A percentile compares a stretch with the other conserved stretches of the same genome.
Evolutionary conservation across 805 yeast species (phyloP).

Genomic region (Metschnikowia koreensis): DNA sequence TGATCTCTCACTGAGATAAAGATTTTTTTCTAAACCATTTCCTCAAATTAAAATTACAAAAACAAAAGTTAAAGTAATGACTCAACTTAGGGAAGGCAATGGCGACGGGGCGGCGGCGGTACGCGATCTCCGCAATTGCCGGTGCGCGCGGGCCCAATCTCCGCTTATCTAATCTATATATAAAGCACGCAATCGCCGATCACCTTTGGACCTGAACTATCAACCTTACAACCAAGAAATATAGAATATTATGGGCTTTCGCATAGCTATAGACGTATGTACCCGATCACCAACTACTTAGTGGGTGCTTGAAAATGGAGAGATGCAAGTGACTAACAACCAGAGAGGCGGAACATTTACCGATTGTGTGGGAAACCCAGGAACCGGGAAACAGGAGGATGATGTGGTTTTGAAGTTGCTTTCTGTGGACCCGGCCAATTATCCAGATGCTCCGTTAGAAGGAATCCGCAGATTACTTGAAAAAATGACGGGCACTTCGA

Average conservation of each 20-base stretch:
- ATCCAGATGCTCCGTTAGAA: slow-evolving; percentile 21
- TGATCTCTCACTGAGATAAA: too few relatives aligned
- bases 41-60: too few relatives aligned
- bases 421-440: slow-evolving; percentile 20
- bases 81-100: too few relatives aligned
- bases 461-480: slow-evolving; percentile 19
- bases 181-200: not conserved
- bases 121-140: not conserved
- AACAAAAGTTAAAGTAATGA: too few relatives aligned
- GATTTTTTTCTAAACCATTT: too few relatives aligned
- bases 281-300: too few relatives aligned
- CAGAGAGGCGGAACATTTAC: slow-evolving; percentile 23
- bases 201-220: not conserved
- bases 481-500: slow-evolving; percentile 10
- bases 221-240: not conserved
- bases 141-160: not conserved
- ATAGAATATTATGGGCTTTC: slow-evolving; percentile 13
- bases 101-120: not conserved
- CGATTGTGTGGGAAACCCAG: slow-evolving; percentile 22
- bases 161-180: slow-evolving; percentile 4
- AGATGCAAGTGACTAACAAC: slow-evolving; percentile 6
- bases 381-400: slow-evolving; percentile 18
- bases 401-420: slow-evolving; percentile 19
- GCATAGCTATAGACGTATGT: slow-evolving; percentile 22
- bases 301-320: too few relatives aligned